Conservation (phyloP, 2,329 filamentous ascomycete genomes). For the Paecilomyces variotii region DNA sequence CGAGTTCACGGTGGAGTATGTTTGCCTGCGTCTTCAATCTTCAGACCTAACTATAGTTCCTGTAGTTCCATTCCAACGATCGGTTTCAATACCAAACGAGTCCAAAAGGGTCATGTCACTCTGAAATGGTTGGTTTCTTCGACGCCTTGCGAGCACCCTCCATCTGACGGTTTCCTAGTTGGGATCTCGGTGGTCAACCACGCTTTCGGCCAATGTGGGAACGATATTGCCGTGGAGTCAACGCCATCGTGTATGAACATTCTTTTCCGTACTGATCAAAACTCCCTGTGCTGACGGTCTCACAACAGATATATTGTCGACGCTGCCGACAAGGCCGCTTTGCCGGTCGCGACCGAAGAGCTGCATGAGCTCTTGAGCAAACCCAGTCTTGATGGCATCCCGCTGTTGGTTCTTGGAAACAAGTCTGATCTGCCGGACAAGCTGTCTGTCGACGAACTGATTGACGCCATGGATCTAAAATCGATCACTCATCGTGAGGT, state of each 20-base stretch:
- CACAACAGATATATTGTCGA: constrained; percentile 77
- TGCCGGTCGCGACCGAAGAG: constrained; percentile 83
- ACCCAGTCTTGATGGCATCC: constrained; percentile 77
- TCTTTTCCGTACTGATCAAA: not conserved
- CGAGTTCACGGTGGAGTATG: constrained; percentile 98
- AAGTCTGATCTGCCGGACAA: constrained; percentile 93
- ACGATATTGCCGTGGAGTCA: constrained; percentile 93
- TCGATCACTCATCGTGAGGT: constrained; percentile 86
- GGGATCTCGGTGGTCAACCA: constrained; percentile 96
- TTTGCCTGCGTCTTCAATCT: constrained; percentile 18
- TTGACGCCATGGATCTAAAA: constrained; percentile 85
- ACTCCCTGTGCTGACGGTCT: constrained; percentile 7
- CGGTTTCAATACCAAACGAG: constrained; percentile 97
- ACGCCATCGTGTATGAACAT: constrained; percentile 71
- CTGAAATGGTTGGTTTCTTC: constrained; percentile 67
- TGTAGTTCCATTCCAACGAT: constrained; percentile 93
- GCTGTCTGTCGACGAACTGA: constrained; percentile 87
- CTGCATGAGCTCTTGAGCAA: constrained; percentile 83
- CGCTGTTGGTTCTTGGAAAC: constrained; percentile 88
- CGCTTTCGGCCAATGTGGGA: constrained; percentile 99
- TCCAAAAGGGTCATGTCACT: constrained; percentile 96
- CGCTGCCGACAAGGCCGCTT: constrained; percentile 72
- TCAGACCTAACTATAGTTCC: constrained; percentile 15
- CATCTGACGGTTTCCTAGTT: constrained; percentile 41
- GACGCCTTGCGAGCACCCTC: constrained; percentile 17